phyloP scores from a whole-genome alignment of 1,284 basidiomycete genomes.

The Puccinia coronata region DNA sequence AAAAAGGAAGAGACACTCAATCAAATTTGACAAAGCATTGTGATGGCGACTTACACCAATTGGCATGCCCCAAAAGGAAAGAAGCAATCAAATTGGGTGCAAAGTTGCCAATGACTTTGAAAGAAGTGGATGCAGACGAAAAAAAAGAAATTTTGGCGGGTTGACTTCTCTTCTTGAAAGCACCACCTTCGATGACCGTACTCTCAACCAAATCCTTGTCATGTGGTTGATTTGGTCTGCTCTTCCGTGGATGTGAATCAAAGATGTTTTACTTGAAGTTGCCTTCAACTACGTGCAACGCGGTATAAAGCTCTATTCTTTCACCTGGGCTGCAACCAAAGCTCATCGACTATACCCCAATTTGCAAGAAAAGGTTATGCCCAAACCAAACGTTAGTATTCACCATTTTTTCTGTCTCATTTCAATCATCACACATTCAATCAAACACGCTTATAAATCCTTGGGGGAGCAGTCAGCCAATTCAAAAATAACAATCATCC shows the following conservation, averaged over 20 bases:
- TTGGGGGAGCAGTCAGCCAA: neutral
- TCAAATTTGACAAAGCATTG: neutral
- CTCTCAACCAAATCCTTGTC: neutral
- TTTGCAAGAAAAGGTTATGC: neutral
- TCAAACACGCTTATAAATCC: neutral
- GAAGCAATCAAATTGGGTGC: neutral
- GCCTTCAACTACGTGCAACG: neutral
- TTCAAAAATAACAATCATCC: neutral
- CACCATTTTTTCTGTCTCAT: neutral
- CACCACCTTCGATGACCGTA: neutral
- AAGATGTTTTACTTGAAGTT: neutral
- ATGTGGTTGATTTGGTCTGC: neutral
- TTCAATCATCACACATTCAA: no score
- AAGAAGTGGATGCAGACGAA: neutral
- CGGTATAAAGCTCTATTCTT: neutral
- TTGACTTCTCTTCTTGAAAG: neutral
- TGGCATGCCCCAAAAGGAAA: neutral
- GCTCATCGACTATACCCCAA: neutral
- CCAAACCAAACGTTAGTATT: neutral
- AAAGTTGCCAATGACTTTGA: neutral
- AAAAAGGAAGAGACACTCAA: neutral
- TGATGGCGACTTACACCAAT: neutral
- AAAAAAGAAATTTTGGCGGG: no score
- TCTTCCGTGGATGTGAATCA: neutral
- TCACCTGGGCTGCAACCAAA: slow-evolving; percentile 3